phyloP scores from a whole-genome alignment of 2,329 filamentous ascomycete species.

The Periconia macrospinosa region DNA sequence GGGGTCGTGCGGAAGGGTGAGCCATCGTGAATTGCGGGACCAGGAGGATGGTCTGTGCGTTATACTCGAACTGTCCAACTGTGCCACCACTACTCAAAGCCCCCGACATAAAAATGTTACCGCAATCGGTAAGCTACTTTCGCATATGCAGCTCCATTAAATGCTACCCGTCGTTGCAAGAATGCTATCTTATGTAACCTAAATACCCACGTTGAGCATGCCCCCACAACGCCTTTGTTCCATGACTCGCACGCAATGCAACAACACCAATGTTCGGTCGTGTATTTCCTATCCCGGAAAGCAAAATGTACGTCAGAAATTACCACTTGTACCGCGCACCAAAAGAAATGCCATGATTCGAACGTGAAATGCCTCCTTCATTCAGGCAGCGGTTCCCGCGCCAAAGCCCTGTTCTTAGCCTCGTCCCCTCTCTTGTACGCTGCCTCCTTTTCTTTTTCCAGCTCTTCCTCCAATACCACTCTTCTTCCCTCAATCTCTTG shows the following conservation, averaged over 20 bases:
- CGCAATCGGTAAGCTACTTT: neutral
- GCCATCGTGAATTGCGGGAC: too few relatives aligned
- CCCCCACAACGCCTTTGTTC: neutral
- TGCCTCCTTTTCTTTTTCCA: slow-evolving; percentile 6
- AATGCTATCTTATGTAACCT: neutral
- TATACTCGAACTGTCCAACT: too few relatives aligned
- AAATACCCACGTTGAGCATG: too few relatives aligned
- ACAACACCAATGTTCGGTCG: neutral
- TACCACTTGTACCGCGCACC: neutral
- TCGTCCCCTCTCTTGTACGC: slow-evolving; percentile 15
- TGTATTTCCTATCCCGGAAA: neutral
- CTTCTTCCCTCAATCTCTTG: slow-evolving; percentile 6
- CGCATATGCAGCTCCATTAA: neutral
- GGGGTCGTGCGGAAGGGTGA: too few relatives aligned
- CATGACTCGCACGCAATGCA: neutral
- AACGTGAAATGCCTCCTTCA: neutral
- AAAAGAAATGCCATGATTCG: neutral
- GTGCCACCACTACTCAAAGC: too few relatives aligned
- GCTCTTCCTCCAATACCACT: slow-evolving; percentile 6
- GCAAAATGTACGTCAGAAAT: neutral
- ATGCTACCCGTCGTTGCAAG: neutral
- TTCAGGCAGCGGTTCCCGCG: slow-evolving; percentile 7
- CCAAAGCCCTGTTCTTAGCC: slow-evolving; percentile 11
- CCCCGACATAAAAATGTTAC: neutral
- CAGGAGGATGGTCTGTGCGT: too few relatives aligned